Evolutionary conservation across 2,329 filamentous ascomycete genomes (phyloP), one percentile per base, ranked within the genome.

Genomic region (Stemphylium lycopersici): DNA sequence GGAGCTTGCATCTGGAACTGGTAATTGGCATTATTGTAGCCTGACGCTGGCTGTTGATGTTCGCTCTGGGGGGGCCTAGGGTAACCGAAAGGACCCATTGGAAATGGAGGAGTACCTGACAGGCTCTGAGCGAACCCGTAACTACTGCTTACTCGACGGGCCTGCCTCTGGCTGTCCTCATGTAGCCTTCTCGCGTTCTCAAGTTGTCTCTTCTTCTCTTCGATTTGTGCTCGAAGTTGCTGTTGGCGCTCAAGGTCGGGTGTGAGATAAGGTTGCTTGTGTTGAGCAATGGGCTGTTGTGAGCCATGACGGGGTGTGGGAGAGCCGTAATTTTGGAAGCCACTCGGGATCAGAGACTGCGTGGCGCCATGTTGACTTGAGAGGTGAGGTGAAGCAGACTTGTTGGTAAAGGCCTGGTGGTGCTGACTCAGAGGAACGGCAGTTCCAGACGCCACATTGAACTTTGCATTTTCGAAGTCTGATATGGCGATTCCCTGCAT

Each of bases 61-160:
- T 20, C 13, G 6, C 13, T 18, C 12, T 24, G 33, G 16, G 41
- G 26, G 7, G 38, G 31, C 4, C 42, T 34, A 11, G 34, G 42
- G 15, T 58, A 58, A n/a, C 32, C 39, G 13, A 50, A 16, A n/a
- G 51, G 46, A 3, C 37, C 48, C 11, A 10, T 38, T 8, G 43
- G 13, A 6, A 46, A 37, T 10, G 38, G 4, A 26, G 46, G 13
- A 31, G 33, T 13, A n/a, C 18, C 6, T 15, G 15, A 4, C 3
- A 40, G 42, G 7, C n/a, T 34, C 6, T 12, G 37, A 24, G 24
- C 7, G 36, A 39, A 20, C n/a, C 31, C 18, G 11, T 15, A 50
- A 11, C n/a, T 22, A 13, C 13, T 16, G 24, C 20, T 15, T 31
- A 5, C 24, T 32, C 42, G 49, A 15, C 7, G 50, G 22, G 3